Conservation (phyloP, 2,329 filamentous ascomycete species). For the Aspergillus melleus region DNA sequence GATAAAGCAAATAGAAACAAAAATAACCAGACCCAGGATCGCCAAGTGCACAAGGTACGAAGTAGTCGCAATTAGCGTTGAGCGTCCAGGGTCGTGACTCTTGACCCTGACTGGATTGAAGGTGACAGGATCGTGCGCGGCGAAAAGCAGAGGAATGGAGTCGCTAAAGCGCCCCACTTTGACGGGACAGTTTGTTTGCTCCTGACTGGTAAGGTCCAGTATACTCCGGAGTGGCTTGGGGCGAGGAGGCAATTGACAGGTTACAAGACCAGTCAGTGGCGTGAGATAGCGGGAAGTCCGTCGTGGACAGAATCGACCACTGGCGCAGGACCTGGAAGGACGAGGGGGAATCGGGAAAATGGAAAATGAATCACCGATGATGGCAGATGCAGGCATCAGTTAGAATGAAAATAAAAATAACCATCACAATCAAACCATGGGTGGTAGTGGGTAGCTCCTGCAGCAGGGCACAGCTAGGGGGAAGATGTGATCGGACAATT, state of each 20-base stretch:
- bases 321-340: conserved; percentile 4
- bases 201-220: conserved; percentile 2
- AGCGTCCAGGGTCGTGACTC: neutral
- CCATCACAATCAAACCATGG: neutral
- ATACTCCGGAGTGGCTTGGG: conserved; percentile 1
- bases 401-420: neutral
- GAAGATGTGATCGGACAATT: conserved; percentile 19
- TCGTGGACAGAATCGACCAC: conserved; percentile 12
- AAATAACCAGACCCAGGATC: neutral
- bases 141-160: conserved; percentile 1
- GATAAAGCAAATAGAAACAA: neutral
- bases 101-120: conserved; percentile 4
- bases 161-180: conserved; percentile 7
- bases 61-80: neutral
- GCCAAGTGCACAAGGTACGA: conserved; percentile 3
- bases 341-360: neutral
- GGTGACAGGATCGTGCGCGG: conserved; percentile 10
- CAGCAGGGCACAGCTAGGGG: conserved; percentile 3
- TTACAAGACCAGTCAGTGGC: conserved; percentile 22
- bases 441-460: conserved; percentile 2
- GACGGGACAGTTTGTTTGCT: conserved; percentile 5
- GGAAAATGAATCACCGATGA: conserved; percentile 3
- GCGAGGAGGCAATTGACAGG: conserved; percentile 21
- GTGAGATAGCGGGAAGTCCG: conserved; percentile 21
- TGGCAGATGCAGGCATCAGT: conserved; percentile 14